Evolutionary conservation across 371 early-diverging fungal genomes (phyloP), one percentile per base, ranked within the genome.

Genomic region (Batkoa obscura): DNA sequence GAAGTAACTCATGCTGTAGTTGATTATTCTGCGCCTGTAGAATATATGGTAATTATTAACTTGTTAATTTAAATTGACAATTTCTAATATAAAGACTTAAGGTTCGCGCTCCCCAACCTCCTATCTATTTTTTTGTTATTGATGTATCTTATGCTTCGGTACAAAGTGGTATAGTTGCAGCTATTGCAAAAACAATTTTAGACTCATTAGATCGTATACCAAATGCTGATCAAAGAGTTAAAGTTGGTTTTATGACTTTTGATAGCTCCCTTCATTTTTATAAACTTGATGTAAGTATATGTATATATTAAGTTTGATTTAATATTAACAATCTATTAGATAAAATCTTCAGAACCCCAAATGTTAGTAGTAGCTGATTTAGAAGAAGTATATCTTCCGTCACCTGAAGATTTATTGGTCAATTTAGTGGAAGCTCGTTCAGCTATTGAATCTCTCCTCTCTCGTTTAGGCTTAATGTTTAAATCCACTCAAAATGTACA

Each of bases 11-110:
- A 88, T 66, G 71, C 86, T 3, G 88, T 88, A 34, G 88, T 94
- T 3, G 96, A 95, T 65, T 94, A 83, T 67, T 74, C 91, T 53
- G 96, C 96, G 0, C 92, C 95, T 2, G 77, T 83, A n/a, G 91
- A 90, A 65, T 92, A 92, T 68, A 90, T 88, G 90, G 81, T 79
- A 55, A 47, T 30, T 43, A 8, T 41, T 53, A 10, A 33, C 34
- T 15, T 31, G 13, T 46, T 2, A 13, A 12, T 32, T 41, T 2
- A 33, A 43, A 34, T 3, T 48, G 30, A 31, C 13, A 49, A 15
- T 37, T 32, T 39, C 13, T n/a, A 42, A 4, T 38, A 1, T 23
- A 23, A 23, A 23, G 23, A 23, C 23, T 39, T 42, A 31, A 71
- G 71, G 70, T 80, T 9, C 79, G 84, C 4, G 92, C 96, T 13